Evolutionary conservation across 495 filamentous ascomycete genomes (phyloP), one percentile per base, ranked within the genome.

Genomic region (Neurospora tetrasperma): DNA sequence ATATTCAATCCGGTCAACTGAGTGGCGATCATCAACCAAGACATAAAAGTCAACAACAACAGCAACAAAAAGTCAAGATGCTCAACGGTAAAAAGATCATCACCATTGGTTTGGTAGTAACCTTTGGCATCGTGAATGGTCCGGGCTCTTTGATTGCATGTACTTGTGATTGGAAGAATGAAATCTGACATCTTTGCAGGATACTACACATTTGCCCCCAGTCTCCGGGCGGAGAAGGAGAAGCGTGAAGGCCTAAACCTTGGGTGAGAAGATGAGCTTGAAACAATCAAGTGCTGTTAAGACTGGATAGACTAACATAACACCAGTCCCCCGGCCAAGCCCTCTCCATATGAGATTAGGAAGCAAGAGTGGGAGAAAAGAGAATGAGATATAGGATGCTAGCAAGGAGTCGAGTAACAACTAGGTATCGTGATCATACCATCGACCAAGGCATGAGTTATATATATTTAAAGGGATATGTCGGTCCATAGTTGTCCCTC

Each of bases 191-290:
- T 27, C 12, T 44, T 14, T n/a, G 12, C 71, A 87, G 85, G 83
- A 20, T 80, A 81, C 70, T 85, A 83, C 73, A 78, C 80, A 4
- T 85, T 86, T 73, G 76, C 78, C 18, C 83, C 85, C 9, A 69
- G 74, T 27, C 74, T 86, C 5, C 78, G 79, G 74, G 82, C 83
- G 16, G 71, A 82, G 44, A 80, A 81, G 31, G 71, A 82, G 8
- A 74, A 78, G 41, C 69, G 71, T 59, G 75, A 82, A 2, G 73
- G 72, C 27, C 54, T 71, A 18, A 54, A 69, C 39, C n/a, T 74
- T 5, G 69, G 69, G 74, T 77, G 48, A 72, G 76, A 23, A 44
- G 27, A n/a, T 70, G 44, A 54, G 46, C 20, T 66, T 20, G 66
- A 8, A 39, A 27, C 16, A 10, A 7, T 54, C 27, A 7, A 5